phyloP scores from a whole-genome alignment of 2,329 filamentous ascomycete species.

The Penicillium sp. region DNA sequence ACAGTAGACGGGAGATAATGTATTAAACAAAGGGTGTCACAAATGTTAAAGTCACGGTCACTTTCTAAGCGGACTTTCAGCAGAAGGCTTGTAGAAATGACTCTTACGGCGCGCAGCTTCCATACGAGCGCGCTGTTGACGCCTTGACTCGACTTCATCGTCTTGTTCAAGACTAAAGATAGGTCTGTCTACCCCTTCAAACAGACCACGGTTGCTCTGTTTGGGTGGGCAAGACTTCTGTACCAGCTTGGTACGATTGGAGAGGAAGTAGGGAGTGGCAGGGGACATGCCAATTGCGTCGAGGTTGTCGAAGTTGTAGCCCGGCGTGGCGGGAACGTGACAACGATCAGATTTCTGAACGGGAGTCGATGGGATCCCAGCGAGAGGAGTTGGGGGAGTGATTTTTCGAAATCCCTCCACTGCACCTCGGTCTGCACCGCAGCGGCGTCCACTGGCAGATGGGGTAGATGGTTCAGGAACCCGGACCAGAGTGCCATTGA shows the following conservation, averaged over 20 bases:
- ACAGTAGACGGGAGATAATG: slow-evolving; percentile 23
- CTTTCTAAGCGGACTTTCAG: slow-evolving; percentile 72
- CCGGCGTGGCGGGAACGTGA: slow-evolving; percentile 43
- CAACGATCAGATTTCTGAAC: slow-evolving; percentile 27
- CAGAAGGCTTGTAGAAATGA: slow-evolving; percentile 75
- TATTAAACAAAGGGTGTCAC: slow-evolving; percentile 17
- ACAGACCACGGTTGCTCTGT: slow-evolving; percentile 52
- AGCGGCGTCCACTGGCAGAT: slow-evolving; percentile 38
- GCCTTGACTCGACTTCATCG: slow-evolving; percentile 41
- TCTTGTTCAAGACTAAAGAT: slow-evolving; percentile 24
- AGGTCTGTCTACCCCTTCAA: slow-evolving; percentile 33
- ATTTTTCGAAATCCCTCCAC: slow-evolving; percentile 43
- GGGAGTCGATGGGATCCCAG: slow-evolving; percentile 27
- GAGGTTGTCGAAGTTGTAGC: slow-evolving; percentile 44
- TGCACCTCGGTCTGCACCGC: slow-evolving; percentile 38
- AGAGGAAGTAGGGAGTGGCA: slow-evolving; percentile 54
- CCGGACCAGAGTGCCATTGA: slow-evolving; percentile 67
- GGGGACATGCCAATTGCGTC: slow-evolving; percentile 51
- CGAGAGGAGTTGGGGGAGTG: slow-evolving; percentile 38
- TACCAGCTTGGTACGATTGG: slow-evolving; percentile 50
- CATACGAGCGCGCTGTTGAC: slow-evolving; percentile 63
- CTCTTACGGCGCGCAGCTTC: slow-evolving; percentile 78
- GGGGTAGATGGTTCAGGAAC: slow-evolving; percentile 34
- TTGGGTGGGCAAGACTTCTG: slow-evolving; percentile 63
- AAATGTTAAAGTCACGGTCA: slow-evolving; percentile 21